phyloP scores from a whole-genome alignment of 306 rosid genomes.

The Ochetophila trinervis region DNA sequence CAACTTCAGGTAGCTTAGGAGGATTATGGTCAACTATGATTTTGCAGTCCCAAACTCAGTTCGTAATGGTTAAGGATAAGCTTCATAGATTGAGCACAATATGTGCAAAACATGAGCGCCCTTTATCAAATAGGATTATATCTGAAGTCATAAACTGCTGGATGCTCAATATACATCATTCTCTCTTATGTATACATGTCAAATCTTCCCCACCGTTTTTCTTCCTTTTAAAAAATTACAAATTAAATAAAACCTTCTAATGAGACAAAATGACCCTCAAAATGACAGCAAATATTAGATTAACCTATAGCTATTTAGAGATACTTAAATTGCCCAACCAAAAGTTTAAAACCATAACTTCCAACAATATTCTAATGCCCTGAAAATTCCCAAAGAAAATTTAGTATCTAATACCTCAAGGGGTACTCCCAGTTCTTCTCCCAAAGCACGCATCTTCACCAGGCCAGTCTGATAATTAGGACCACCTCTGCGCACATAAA shows the following conservation, averaged over 20 bases:
- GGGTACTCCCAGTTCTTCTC: conserved; percentile 76
- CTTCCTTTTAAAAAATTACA: too few species aligned
- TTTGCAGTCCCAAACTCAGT: not conserved
- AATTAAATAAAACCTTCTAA: too few species aligned
- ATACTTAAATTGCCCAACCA: not conserved
- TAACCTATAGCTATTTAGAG: not conserved
- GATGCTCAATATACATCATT: too few species aligned
- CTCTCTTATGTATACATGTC: too few species aligned
- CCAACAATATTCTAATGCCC: not conserved
- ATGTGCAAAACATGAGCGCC: not conserved
- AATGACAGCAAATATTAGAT: not conserved
- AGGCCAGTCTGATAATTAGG: conserved; percentile 85
- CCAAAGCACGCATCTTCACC: conserved; percentile 69
- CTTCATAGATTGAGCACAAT: conserved; percentile 3
- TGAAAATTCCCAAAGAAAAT: not conserved
- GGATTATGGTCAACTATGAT: conserved; percentile 8
- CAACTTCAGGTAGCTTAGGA: conserved; percentile 6
- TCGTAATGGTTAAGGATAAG: not conserved
- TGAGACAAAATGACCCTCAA: not conserved
- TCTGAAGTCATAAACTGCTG: not conserved
- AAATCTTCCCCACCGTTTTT: too few species aligned
- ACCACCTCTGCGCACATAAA: conserved; percentile 84
- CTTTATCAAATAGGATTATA: not conserved
- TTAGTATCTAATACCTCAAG: conserved; percentile 50
- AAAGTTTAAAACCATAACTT: not conserved